phyloP scores from a whole-genome alignment of 2,329 filamentous ascomycete species.

The Cladorrhinum sp. region DNA sequence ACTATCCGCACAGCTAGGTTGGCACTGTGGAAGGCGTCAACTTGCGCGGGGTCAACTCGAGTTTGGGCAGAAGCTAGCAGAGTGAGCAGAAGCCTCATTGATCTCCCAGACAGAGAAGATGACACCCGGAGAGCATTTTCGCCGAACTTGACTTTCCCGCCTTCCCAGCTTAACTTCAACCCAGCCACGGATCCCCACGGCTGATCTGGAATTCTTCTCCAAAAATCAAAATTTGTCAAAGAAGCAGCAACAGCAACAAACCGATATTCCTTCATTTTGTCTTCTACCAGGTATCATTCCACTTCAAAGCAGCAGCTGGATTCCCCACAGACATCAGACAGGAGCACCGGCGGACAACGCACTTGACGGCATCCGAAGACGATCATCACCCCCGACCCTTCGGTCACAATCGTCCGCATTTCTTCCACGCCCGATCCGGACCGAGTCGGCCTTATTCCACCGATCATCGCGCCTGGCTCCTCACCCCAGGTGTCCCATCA shows the following conservation, averaged over 20 bases:
- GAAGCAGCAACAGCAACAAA: neutral
- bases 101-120: neutral
- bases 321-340: neutral
- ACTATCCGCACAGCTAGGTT: constrained; percentile 6
- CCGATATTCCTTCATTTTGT: neutral
- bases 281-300: neutral
- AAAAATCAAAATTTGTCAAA: neutral
- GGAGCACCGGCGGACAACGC: neutral
- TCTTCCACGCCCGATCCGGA: constrained; percentile 11
- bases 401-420: neutral
- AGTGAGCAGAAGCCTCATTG: constrained; percentile 4
- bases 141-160: neutral
- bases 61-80: constrained; percentile 16
- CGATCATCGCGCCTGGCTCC: neutral
- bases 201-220: constrained; percentile 5
- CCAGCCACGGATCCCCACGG: constrained; percentile 4
- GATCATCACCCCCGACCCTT: neutral
- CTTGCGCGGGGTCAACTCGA: constrained; percentile 7
- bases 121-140: neutral
- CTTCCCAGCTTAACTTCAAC: constrained; percentile 5
- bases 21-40: constrained; percentile 11
- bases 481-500: neutral
- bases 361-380: neutral
- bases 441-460: constrained; percentile 11
- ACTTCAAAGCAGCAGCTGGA: neutral